Evolutionary conservation across 1,139 yeast genomes (phyloP), one percentile per base, ranked within the genome.

Genomic region (Candida sanyaensis): DNA sequence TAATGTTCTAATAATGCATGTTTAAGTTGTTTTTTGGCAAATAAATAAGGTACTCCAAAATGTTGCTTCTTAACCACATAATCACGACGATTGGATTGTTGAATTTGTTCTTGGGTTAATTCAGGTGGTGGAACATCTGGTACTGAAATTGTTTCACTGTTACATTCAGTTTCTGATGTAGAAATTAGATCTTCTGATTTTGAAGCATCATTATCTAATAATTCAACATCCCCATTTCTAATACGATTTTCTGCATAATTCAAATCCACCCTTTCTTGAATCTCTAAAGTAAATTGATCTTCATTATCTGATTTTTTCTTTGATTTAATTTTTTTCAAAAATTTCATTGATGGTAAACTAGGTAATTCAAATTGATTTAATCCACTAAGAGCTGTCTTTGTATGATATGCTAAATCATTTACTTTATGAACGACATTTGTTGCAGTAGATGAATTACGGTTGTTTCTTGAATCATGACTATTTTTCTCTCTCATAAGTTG

Each of bases 1-100:
- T 92, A 93, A 56, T 81, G 86, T 60, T 92, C 97, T 49, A 85
- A 71, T 11, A 89, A 66, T 0, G 97, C 97, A 33, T 78, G 77
- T 56, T 89, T 88, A 45, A 93, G 70, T 63, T 88, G 88, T 50
- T 84, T 77, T 55, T 86, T 77, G 1, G 97, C 97, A 46, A 78
- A 80, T 32, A 78, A 69, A 61, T 86, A 88, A 0, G 96, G 86
- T 1, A 86, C 81, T n/a, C 68, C 67, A 50, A 62, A 73, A 37
- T 61, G 62, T 21, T 56, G 56, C 43, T 65, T 65, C 44, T 64
- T 68, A 8, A 59, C 50, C 24, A 61, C 56, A 54, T 73, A 75
- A 55, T 74, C 78, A 44, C 75, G 57, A 42, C 63, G 58, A 23
- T 62, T 60, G 6, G 58, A 42, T 17, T 59, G 63, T 37, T 55